Base-by-base conservation (phyloP, 495 filamentous ascomycete species). In the Xylaria sp. region DNA sequence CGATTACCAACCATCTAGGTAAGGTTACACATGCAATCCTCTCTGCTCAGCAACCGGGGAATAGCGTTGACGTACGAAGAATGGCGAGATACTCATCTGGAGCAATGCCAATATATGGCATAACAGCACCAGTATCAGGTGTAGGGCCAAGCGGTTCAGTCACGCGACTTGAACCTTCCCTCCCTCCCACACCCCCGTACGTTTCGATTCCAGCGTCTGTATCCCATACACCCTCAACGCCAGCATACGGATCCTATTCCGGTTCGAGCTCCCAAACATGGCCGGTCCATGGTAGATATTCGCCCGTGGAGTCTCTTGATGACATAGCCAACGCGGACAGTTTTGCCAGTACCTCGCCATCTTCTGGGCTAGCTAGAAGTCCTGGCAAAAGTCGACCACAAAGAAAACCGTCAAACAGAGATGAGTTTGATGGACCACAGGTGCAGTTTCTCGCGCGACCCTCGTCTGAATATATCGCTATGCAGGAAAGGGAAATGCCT, bases 381-480 rank as follows among this genome's bases (percentile, higher is more conserved):
- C 71, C 79, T 69, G 79, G 84, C 57, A 89, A 87, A 72, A 80
- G 85, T 68, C 85, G 90, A 71, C 84, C 90, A 37, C 90, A 92
- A 80, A 87, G 92, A 76, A 88, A 90, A 29, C 86, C 91, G 43
- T 92, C 91, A n/a, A 93, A 92, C 82, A 87, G 93, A 46, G 93
- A 95, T 86, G 93, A 95, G 79, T 97, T 95, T 80, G 93, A 94
- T 82, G 93, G 93, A 31, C 93, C 92, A 0, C 89, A 93, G 75
- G 69, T 71, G 61, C 93, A 96, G 77, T 89, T 93, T 67, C 85
- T 96, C 72, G 87, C 92, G 64, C 85, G 85, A 43, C 92, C 92
- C 50, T 82, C 88, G 12, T 81, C 88, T 65, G 88, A 90, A 61
- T 89, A 86, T 77, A 84, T 92, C 61, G 90, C 90, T 68, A 84